A percentile compares a stretch with the other conserved stretches of the same genome.
Evolutionary conservation across 2,329 filamentous ascomycete genomes (phyloP).

Genomic region (Diatrype stigma): DNA sequence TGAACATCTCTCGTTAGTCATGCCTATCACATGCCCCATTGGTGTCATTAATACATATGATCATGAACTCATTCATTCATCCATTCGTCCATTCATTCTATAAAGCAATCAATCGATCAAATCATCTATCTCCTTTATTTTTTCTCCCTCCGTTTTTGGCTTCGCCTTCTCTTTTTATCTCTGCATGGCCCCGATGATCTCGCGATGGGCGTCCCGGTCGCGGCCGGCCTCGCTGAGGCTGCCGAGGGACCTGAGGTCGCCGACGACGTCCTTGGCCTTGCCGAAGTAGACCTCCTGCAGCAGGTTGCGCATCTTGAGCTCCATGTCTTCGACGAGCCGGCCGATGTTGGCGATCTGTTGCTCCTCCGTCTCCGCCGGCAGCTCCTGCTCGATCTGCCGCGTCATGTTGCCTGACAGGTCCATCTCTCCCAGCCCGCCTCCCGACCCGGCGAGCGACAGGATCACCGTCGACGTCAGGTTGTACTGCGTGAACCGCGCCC

Average conservation of each 20-base stretch:
- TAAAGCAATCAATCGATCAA: too few species aligned
- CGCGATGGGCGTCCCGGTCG: conserved; percentile 80
- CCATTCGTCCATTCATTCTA: too few species aligned
- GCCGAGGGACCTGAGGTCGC: conserved; percentile 83
- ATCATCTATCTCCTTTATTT: too few species aligned
- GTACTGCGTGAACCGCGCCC: conserved; percentile 89
- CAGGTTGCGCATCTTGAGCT: conserved; percentile 97
- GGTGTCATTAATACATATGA: too few species aligned
- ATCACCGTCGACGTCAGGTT: conserved; percentile 98
- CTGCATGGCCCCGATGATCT: conserved; percentile 68
- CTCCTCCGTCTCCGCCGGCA: conserved; percentile 83
- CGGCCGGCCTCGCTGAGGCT: conserved; percentile 79
- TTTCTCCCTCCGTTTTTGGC: too few species aligned
- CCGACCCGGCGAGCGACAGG: conserved; percentile 65
- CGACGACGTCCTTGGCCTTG: conserved; percentile 97
- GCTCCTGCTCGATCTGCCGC: conserved; percentile 86
- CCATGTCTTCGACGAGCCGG: conserved; percentile 95
- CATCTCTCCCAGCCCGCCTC: conserved; percentile 67
- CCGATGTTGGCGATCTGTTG: conserved; percentile 96
- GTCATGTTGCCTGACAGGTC: conserved; percentile 98
- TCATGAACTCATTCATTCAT: too few species aligned
- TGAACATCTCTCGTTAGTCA: too few species aligned
- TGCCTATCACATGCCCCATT: too few species aligned
- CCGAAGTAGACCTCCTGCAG: conserved; percentile 99
- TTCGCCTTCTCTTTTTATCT: too few species aligned